Base-by-base conservation (phyloP, 139 green algal genomes). In the Chlamydomonas sp. region DNA sequence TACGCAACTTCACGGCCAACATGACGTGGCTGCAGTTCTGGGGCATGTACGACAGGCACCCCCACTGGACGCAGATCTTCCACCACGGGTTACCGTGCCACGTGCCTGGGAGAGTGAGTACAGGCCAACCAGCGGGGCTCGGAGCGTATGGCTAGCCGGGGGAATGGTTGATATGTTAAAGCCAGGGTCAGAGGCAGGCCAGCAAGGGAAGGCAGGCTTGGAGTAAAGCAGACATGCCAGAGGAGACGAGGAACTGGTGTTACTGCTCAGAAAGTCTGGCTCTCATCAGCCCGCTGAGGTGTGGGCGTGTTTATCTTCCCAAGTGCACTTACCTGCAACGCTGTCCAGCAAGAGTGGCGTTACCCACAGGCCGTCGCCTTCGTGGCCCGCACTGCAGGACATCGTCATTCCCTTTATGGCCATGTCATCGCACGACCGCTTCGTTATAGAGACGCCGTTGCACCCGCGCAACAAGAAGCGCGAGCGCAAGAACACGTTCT, bases 41-140 rank as follows among this genome's bases (percentile, higher is more conserved):
- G 90, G 90, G 90, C 90, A 90, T 93, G 90, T 90, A 93, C 80
- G 90, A 93, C 80, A 91, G 85, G 80, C 90, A 93, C 57, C 90
- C 90, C 3, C 77, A 82, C 63, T 93, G 90, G 90, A 59, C 59
- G 5, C 90, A 93, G 79, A 93, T 87, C 67, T 93, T 93, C 75
- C 87, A 91, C 79, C 90, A 93, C 75, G 71, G 83, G 6, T 88
- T 93, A 3, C 83, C 87, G 2, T 93, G 90, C 87, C 87, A 90
- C 63, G 87, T 91, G 15, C 78, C 90, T 5, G 90, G 90, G 7
- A 57, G 90, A 87, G 90, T 93, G 80, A 84, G 88, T 49, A 49
- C 31, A 49, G 31, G 31, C 31, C 31, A 49, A 49, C 31, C 31
- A 49, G 31, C 31, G 31, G 31, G 31, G 31, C 31, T 49, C 31